Percentiles rank a stretch among this genome's conserved stretches.
Evolutionary conservation across 2,329 filamentous ascomycete genomes (phyloP).

Genomic region (Fusarium azukiicola): DNA sequence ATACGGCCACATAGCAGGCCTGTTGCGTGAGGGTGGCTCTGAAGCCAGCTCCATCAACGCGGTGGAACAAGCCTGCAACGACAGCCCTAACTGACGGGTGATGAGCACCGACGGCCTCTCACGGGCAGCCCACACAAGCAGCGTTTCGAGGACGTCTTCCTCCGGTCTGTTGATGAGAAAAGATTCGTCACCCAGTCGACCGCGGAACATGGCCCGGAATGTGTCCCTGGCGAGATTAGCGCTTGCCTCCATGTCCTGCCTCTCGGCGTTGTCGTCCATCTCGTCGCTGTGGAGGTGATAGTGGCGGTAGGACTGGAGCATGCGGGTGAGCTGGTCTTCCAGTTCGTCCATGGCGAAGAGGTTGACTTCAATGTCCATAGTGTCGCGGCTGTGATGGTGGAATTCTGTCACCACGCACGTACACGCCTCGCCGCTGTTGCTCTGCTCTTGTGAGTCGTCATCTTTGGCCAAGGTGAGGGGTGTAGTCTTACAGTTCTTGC

Average conservation of each 20-base stretch:
- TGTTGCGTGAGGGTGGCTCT: conserved; percentile 46
- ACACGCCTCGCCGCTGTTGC: conserved; percentile 67
- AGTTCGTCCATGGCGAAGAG: conserved; percentile 59
- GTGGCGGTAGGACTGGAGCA: conserved; percentile 63
- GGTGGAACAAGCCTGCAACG: conserved; percentile 58
- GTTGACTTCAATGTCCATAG: conserved; percentile 61
- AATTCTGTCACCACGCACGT: conserved; percentile 73
- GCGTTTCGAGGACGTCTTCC: conserved; percentile 38
- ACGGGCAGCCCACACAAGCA: conserved; percentile 52
- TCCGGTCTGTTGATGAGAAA: conserved; percentile 46
- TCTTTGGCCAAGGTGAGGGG: not conserved
- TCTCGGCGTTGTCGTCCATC: conserved; percentile 53
- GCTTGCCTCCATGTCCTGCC: conserved; percentile 49
- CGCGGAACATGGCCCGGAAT: conserved; percentile 63
- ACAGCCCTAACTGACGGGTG: conserved; percentile 4
- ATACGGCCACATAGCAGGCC: conserved; percentile 66
- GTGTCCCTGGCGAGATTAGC: conserved; percentile 62
- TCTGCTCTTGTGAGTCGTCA: conserved; percentile 56
- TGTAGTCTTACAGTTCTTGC: conserved; percentile 65
- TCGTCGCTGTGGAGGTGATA: conserved; percentile 54
- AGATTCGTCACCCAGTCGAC: conserved; percentile 41
- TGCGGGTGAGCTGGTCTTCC: conserved; percentile 56
- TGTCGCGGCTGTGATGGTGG: conserved; percentile 59
- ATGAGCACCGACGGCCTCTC: conserved; percentile 26
- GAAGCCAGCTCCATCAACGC: conserved; percentile 64